Evolutionary conservation across 2,329 filamentous ascomycete species (phyloP), one percentile per base, ranked within the genome.

Genomic region (Fusarium agapanthi): DNA sequence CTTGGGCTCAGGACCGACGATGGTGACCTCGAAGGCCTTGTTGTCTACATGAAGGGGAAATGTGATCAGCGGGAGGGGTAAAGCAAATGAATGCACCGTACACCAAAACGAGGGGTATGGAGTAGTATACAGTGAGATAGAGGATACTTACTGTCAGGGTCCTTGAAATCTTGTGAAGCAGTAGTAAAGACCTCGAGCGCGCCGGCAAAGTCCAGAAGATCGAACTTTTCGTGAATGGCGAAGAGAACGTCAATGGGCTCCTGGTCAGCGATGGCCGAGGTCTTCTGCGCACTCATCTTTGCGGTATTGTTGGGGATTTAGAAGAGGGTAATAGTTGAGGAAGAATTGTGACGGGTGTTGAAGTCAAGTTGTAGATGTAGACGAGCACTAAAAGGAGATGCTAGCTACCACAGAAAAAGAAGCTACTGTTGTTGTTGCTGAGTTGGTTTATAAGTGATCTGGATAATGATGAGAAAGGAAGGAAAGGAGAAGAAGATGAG

Each of bases 211-310:
- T 90, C 88, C 73, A 89, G 76, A 65, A 90, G 80, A 78, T 90
- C 84, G 79, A 90, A 90, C 79, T 89, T 88, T 79, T 85, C 82
- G 61, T 90, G 88, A 76, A 90, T 84, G 76, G 86, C 88, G 81
- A 90, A 86, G 79, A 90, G 86, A 74, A 90, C 87, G 72, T 89
- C 85, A 77, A 90, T 83, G 74, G 88, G 88, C 80, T 90, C 86
- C 67, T 81, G 79, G 79, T 89, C 88, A 77, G 85, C 84, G 81
- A 88, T 86, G 79, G 88, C 87, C 81, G 87, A 88, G 75, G 83
- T 84, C 86, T 89, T 89, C 79, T 82, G 82, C 80, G 87, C 83
- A 84, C 80, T 86, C 88, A 90, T 90, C 81, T 82, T 88, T 84
- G 76, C 78, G 77, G 77, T 80, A 75, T 76, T 78, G 75, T 65